Conservation (phyloP, 306 rosid species). For the Cucurbita pepo region DNA sequence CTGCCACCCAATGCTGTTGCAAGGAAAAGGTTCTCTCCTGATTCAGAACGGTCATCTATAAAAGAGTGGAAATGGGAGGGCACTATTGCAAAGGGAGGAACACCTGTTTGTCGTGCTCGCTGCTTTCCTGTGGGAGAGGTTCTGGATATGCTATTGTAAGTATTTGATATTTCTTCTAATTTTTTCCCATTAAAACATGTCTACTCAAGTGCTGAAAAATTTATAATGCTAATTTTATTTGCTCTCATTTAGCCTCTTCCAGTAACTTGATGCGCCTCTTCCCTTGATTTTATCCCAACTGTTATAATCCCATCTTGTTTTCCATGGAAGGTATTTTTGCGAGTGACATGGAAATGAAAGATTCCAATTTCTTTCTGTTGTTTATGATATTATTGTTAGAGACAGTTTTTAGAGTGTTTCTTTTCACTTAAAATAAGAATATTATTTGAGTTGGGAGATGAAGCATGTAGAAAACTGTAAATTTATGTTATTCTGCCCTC, state of each 20-base stretch:
- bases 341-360: background rate
- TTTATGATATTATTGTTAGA: background rate
- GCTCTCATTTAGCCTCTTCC: background rate
- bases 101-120: slow-evolving; percentile 90
- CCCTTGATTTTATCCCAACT: background rate
- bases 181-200: background rate
- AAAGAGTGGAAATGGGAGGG: slow-evolving; percentile 98
- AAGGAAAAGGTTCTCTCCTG: slow-evolving; percentile 52
- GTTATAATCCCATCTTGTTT: background rate
- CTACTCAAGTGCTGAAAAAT: too few species aligned
- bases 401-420: background rate
- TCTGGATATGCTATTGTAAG: slow-evolving; percentile 73
- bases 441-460: background rate
- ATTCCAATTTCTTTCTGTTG: background rate
- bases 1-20: slow-evolving; percentile 28
- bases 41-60: slow-evolving; percentile 40
- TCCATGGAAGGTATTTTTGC: background rate
- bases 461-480: background rate
- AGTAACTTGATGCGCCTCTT: background rate
- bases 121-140: slow-evolving; percentile 94
- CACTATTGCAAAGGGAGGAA: slow-evolving; percentile 95
- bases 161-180: slow-evolving; percentile 7
- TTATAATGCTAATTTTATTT: background rate
- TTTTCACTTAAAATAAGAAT: background rate
- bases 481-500: background rate